phyloP scores from a whole-genome alignment of 208 protist genomes.

The Crithidia thermophila region DNA sequence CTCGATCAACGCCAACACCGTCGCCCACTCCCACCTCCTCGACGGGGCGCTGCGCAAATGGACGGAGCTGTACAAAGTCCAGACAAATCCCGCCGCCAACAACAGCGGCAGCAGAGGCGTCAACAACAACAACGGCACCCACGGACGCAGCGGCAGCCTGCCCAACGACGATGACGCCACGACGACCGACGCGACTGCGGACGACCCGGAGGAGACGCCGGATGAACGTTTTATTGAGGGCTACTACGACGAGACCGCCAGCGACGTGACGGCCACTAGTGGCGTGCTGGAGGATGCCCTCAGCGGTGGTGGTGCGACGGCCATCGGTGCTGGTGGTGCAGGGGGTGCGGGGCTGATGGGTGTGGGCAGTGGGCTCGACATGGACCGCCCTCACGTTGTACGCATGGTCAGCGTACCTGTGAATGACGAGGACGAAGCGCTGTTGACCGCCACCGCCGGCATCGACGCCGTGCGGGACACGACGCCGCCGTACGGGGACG shows the following conservation, averaged over 20 bases:
- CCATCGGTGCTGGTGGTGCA: background rate
- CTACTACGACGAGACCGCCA: slow-evolving; percentile 29
- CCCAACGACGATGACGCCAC: slow-evolving; percentile 14
- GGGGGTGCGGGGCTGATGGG: background rate
- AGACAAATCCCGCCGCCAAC: background rate
- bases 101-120: background rate
- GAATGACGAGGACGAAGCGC: slow-evolving; percentile 15
- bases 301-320: background rate
- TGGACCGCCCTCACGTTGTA: background rate
- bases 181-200: slow-evolving; percentile 11
- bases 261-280: slow-evolving; percentile 16
- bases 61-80: slow-evolving; percentile 37
- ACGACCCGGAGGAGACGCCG: slow-evolving; percentile 28
- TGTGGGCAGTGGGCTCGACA: background rate
- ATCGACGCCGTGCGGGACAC: background rate
- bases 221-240: slow-evolving; percentile 27
- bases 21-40: slow-evolving; percentile 53
- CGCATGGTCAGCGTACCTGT: slow-evolving; percentile 25
- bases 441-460: too few species aligned
- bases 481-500: slow-evolving; percentile 9
- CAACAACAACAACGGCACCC: too few species aligned
- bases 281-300: slow-evolving; percentile 3
- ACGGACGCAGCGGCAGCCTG: background rate
- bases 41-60: slow-evolving; percentile 51
- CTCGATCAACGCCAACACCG: slow-evolving; percentile 42